phyloP scores from a whole-genome alignment of 768 basidiomycete genomes.

The Lactarius quietus region DNA sequence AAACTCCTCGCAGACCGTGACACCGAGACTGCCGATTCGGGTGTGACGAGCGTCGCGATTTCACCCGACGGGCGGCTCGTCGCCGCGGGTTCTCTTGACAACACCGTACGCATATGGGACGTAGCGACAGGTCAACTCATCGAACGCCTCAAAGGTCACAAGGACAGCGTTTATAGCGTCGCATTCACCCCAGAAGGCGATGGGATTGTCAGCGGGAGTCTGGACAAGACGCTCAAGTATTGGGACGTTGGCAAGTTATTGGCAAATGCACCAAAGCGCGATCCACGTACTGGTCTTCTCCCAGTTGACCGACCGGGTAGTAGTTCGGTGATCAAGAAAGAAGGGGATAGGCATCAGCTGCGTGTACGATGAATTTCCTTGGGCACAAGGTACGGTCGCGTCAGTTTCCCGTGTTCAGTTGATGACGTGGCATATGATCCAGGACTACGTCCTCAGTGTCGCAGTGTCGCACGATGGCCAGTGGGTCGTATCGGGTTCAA shows the following conservation, averaged over 20 bases:
- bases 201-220: constrained; percentile 82
- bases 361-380: constrained; percentile 78
- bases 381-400: constrained; percentile 70
- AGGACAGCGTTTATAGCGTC: constrained; percentile 61
- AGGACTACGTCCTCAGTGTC: constrained; percentile 73
- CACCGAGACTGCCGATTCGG: constrained; percentile 51
- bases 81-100: constrained; percentile 57
- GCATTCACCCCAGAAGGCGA: constrained; percentile 93
- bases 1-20: constrained; percentile 48
- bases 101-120: constrained; percentile 73
- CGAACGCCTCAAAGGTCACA: constrained; percentile 56
- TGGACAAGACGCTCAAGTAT: constrained; percentile 62
- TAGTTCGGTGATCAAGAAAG: constrained; percentile 39
- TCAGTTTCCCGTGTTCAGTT: constrained; percentile 1
- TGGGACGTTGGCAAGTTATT: constrained; percentile 50
- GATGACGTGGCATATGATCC: constrained; percentile 12
- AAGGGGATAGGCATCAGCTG: constrained; percentile 43
- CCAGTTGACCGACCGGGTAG: constrained; percentile 23
- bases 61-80: constrained; percentile 57
- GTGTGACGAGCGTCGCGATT: constrained; percentile 58
- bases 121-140: constrained; percentile 52
- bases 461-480: constrained; percentile 88
- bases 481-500: constrained; percentile 93
- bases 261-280: constrained; percentile 35
- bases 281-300: constrained; percentile 21